phyloP scores from a whole-genome alignment of 768 basidiomycete genomes.

The Leucogyrophana mollusca region DNA sequence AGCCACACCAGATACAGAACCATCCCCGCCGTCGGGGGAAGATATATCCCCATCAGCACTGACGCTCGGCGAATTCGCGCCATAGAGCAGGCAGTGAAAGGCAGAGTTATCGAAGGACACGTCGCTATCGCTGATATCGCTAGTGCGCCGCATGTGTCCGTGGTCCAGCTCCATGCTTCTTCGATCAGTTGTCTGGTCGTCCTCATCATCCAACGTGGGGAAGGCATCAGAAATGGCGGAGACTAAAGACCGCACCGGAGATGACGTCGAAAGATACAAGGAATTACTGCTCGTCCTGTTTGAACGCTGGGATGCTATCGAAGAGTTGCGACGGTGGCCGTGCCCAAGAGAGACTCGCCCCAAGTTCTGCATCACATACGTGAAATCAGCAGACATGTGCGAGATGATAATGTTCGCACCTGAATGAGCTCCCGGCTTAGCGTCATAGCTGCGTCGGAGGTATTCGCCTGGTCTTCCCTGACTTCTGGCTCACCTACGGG shows the following conservation, averaged over 20 bases:
- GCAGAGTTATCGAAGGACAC: conserved; percentile 21
- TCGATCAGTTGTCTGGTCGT: conserved; percentile 12
- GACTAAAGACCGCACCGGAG: conserved; percentile 8
- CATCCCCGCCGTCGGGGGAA: conserved; percentile 5
- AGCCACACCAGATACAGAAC: conserved; percentile 10
- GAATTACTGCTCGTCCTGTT: conserved; percentile 10
- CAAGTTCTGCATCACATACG: conserved; percentile 16
- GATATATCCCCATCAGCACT: conserved; percentile 10
- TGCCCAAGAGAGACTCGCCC: conserved; percentile 15
- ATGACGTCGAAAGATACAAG: conserved; percentile 22
- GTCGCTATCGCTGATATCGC: conserved; percentile 8
- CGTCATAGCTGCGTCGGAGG: conserved; percentile 13
- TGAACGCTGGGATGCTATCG: conserved; percentile 18
- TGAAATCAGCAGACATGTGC: neutral
- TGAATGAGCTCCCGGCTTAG: conserved; percentile 27
- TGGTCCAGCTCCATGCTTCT: conserved; percentile 15
- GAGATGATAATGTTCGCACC: conserved; percentile 14
- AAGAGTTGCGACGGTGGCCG: conserved; percentile 19
- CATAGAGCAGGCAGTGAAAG: conserved; percentile 8
- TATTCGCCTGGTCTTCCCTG: neutral
- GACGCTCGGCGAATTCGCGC: neutral
- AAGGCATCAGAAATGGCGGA: conserved; percentile 1
- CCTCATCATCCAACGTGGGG: neutral
- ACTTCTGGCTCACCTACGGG: conserved; percentile 8
- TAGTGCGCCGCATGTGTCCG: conserved; percentile 13